Percentiles rank a stretch among this genome's conserved stretches.
These are phyloP conservation scores for Martensiomyces pterosporus DNA, from an alignment of 192 early-diverging fungal genomes.

Conservation along the genomic window DNA sequence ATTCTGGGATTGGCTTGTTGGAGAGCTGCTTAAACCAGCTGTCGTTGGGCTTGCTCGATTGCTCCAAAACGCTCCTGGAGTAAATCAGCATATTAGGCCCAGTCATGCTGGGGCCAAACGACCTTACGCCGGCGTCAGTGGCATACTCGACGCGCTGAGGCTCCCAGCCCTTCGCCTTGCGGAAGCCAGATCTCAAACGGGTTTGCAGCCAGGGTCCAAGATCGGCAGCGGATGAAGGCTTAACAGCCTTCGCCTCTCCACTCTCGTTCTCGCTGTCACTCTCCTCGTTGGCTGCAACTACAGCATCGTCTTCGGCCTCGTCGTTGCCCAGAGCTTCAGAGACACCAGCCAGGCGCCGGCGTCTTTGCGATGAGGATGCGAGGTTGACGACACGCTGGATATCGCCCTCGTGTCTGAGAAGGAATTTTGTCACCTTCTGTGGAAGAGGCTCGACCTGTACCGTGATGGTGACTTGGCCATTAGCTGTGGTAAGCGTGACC, in stretches of 20 bases:
- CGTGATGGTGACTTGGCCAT: slow-evolving; percentile 40
- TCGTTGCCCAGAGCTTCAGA: slow-evolving; percentile 23
- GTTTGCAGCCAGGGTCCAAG: slow-evolving; percentile 41
- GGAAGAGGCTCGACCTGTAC: slow-evolving; percentile 45
- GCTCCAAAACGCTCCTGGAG: slow-evolving; percentile 21
- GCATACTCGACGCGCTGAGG: slow-evolving; percentile 37
- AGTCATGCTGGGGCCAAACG: slow-evolving; percentile 31
- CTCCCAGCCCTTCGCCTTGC: slow-evolving; percentile 45
- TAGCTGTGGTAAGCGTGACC: slow-evolving; percentile 40
- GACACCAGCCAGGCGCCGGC: slow-evolving; percentile 17
- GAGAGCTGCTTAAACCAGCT: slow-evolving; percentile 33
- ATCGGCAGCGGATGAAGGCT: slow-evolving; percentile 38
- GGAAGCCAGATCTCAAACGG: slow-evolving; percentile 29
- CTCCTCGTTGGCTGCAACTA: background rate
- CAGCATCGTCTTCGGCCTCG: slow-evolving; percentile 10
- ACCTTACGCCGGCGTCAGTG: slow-evolving; percentile 17
- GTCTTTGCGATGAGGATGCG: slow-evolving; percentile 33
- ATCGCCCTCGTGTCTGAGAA: slow-evolving; percentile 37
- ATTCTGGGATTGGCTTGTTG: slow-evolving; percentile 1
- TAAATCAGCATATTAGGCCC: slow-evolving; percentile 49
- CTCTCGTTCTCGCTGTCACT: slow-evolving; percentile 15
- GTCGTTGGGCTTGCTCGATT: slow-evolving; percentile 11
- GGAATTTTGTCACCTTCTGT: slow-evolving; percentile 24
- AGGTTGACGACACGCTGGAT: slow-evolving; percentile 32
- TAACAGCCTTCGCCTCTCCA: slow-evolving; percentile 7